Conservation (phyloP, 2,329 filamentous ascomycete species). For the Pseudonectria buxi region DNA sequence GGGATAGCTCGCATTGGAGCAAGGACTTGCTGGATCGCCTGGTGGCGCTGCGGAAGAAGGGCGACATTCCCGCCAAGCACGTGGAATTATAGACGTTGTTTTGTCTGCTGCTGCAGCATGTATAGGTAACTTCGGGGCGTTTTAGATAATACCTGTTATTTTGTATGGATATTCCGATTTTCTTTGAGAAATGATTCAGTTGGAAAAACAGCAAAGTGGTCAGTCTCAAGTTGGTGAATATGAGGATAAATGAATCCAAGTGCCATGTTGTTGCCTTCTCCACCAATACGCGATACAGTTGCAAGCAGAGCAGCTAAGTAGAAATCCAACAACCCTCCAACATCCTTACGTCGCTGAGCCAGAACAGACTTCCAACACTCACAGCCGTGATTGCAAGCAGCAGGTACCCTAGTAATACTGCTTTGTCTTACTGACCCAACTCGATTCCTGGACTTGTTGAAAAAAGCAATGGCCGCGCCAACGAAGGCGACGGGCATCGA, state of each 20-base stretch:
- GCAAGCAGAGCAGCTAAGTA: no score
- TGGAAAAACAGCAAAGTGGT: no score
- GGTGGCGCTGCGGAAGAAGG: constrained; percentile 24
- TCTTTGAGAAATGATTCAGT: background rate
- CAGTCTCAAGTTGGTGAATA: no score
- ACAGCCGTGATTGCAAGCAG: no score
- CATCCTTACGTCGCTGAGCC: no score
- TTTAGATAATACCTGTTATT: no score
- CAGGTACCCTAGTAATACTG: no score
- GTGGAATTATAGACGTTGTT: constrained; percentile 27
- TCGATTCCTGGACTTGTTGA: background rate
- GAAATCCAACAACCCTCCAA: no score
- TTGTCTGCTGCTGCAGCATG: background rate
- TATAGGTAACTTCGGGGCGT: background rate
- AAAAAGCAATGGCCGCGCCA: constrained; percentile 9
- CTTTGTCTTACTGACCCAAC: background rate
- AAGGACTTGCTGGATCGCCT: constrained; percentile 33
- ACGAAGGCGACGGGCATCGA: constrained; percentile 18
- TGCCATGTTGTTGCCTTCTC: no score
- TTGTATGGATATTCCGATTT: background rate
- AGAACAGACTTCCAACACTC: no score
- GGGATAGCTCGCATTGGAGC: constrained; percentile 39
- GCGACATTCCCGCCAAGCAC: constrained; percentile 16
- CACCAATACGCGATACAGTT: no score
- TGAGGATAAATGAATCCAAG: no score